Base-by-base conservation (phyloP, 768 basidiomycete genomes). In the Gelatoporia subvermispora region DNA sequence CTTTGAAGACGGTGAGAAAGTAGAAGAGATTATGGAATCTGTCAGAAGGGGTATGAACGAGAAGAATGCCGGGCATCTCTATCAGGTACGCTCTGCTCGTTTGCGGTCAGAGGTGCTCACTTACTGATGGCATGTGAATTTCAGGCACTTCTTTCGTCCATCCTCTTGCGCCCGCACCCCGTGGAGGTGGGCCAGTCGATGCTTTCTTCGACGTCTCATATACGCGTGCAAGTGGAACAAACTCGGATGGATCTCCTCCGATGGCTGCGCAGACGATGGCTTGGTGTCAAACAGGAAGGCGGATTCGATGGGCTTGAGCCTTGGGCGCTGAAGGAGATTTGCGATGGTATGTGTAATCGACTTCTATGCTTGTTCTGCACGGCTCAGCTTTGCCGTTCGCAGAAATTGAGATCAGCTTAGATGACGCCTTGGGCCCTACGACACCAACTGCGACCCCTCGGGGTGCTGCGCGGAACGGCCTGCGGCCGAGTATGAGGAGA, bases 321-420 rank as follows among this genome's bases (percentile, higher is more conserved):
- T 3, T 96, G 92, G 91, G 82, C 87, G 0, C 63, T 94, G 46
- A 85, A 91, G 62, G 95, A 97, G 60, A 91, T 98, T 35, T 78
- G 81, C 36, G 80, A 87, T 59, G 77, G 91, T 89, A 53, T 57
- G 86, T 73, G 15, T 25, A 13, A 13, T 31, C 13, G 28, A 7
- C 7, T 21, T 25, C 13, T n/a, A 15, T 47, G 8, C 28, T 43
- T 36, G 31, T 41, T 7, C n/a, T 17, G n/a, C 4, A 3, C 3
- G 24, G 28, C 13, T 11, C 16, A 15, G 41, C 31, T 43, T 34
- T 52, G 45, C 43, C 43, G 16, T 41, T 31, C 43, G 3, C 57
- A 92, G 92, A 88, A 61, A 79, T 94, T 45, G 90, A 94, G 61
- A 79, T 93, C 10, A 72, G 84, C 0, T 67, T 82, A 5, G 85